phyloP scores from a whole-genome alignment of 179 eudicot species.

The Heliamphora pulchella region DNA sequence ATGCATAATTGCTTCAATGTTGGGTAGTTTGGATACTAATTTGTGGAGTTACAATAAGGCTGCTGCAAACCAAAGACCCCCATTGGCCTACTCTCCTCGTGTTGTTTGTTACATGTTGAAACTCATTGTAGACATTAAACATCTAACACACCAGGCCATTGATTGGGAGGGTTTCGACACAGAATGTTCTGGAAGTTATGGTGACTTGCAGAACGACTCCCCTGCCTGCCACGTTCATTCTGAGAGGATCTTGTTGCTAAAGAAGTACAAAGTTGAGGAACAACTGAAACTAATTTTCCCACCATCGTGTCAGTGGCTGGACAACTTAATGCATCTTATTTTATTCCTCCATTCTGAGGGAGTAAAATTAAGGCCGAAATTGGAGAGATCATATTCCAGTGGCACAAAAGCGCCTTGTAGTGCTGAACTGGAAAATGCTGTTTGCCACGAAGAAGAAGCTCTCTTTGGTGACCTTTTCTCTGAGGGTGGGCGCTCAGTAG shows the following conservation, averaged over 20 bases:
- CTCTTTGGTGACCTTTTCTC: slow-evolving; percentile 96
- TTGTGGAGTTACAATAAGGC: slow-evolving; percentile 55
- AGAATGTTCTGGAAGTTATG: slow-evolving; percentile 22
- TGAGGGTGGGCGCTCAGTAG: slow-evolving; percentile 88
- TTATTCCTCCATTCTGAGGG: slow-evolving; percentile 82
- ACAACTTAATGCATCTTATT: slow-evolving; percentile 66
- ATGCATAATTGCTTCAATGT: slow-evolving; percentile 57
- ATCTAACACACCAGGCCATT: slow-evolving; percentile 32
- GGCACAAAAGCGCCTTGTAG: slow-evolving; percentile 47
- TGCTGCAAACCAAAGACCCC: slow-evolving; percentile 47
- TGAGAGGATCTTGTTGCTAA: slow-evolving; percentile 37
- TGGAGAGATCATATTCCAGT: slow-evolving; percentile 65
- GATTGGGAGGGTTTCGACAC: slow-evolving; percentile 33
- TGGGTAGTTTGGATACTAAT: slow-evolving; percentile 50
- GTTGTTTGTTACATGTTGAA: slow-evolving; percentile 57
- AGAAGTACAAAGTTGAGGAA: slow-evolving; percentile 53
- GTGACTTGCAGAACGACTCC: slow-evolving; percentile 30
- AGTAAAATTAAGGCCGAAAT: slow-evolving; percentile 62
- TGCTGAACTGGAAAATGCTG: slow-evolving; percentile 58
- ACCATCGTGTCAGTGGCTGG: slow-evolving; percentile 68
- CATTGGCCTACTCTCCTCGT: slow-evolving; percentile 77
- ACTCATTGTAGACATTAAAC: slow-evolving; percentile 59
- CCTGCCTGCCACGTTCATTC: slow-evolving; percentile 39
- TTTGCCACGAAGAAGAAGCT: slow-evolving; percentile 95
- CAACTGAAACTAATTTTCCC: slow-evolving; percentile 54